Percentiles rank a stretch among this genome's conserved stretches.
phyloP scores from a whole-genome alignment of 805 yeast genomes.

The Metschnikowia baotianmanensis region DNA sequence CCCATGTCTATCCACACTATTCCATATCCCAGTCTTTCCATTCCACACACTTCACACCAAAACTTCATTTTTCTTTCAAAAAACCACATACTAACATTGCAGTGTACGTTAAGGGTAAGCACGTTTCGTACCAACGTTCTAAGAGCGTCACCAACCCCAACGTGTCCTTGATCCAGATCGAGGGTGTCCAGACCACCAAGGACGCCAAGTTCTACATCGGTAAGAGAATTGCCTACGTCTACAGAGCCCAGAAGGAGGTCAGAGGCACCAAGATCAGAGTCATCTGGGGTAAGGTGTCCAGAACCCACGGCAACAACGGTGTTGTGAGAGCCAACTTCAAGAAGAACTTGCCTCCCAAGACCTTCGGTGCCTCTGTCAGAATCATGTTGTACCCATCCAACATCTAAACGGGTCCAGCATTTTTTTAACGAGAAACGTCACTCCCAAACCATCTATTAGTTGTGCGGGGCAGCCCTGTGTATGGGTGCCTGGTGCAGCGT shows the following conservation, averaged over 20 bases:
- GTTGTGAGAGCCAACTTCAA: slow-evolving; percentile 98
- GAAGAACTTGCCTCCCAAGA: slow-evolving; percentile 98
- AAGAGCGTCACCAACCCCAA: slow-evolving; percentile 98
- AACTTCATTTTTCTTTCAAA: not conserved
- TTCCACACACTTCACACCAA: not conserved
- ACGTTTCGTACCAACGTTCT: slow-evolving; percentile 99
- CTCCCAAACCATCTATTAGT: slow-evolving; percentile 14
- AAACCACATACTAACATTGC: slow-evolving; percentile 33
- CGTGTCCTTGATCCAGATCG: slow-evolving; percentile 94
- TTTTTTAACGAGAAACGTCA: slow-evolving; percentile 8
- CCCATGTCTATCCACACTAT: too few relatives aligned
- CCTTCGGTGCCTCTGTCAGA: slow-evolving; percentile 99
- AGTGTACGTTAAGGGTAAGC: slow-evolving; percentile 99
- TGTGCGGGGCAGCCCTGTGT: slow-evolving; percentile 9
- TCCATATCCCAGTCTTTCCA: not conserved
- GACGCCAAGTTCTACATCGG: slow-evolving; percentile 99
- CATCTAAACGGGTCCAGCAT: slow-evolving; percentile 62
- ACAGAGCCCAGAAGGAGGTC: slow-evolving; percentile 97
- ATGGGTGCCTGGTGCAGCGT: slow-evolving; percentile 16
- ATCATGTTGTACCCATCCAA: slow-evolving; percentile 99
- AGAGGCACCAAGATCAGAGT: slow-evolving; percentile 99
- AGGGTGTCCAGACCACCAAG: slow-evolving; percentile 87
- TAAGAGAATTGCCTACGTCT: slow-evolving; percentile 98
- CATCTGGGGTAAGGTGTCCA: slow-evolving; percentile 99
- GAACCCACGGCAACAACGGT: slow-evolving; percentile 99